Base-by-base conservation (phyloP, 257 asterid genomes). In the Rubia yunnanensis region DNA sequence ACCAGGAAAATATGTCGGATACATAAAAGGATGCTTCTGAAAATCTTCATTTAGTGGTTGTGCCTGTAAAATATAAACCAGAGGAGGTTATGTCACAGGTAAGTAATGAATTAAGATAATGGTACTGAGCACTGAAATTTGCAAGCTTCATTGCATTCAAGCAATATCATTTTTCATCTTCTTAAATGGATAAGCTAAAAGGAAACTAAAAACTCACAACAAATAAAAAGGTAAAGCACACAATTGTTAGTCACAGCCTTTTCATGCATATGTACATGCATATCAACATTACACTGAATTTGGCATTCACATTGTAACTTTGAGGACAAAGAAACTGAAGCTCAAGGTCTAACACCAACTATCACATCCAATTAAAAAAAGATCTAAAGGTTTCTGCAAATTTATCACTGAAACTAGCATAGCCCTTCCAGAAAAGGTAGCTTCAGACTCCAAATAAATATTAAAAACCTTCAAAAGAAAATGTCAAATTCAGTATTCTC, bases 1-100 rank as follows among this genome's bases (percentile, higher is more conserved):
- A 7, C 77, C 74, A 61, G 82, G 81, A 70, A 68, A 62, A 30
- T 64, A 73, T 23, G 65, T 60, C 34, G 81, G 82, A 63, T 73
- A 68, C 82, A 73, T 65, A 30, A 65, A 13, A n/a, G 74, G 83
- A 54, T 70, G 55, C 67, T 14, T 73, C 71, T 67, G 80, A 63
- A 64, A 30, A 63, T 76, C 78, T 28, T 73, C 80, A 79, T 56
- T 76, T 18, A 53, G 56, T 34, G 73, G 52, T 26, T 77, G 70
- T 41, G 61, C 63, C 82, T 73, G 68, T 17, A 18, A 18, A 38
- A 60, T 70, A 30, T 65, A 66, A 65, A n/a, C 35, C 30, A n/a
- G 31, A 49, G 26, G 46, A 58, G 31, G 35, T 32, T 9, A 28
- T 22, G 41, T 30, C 36, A 20, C 1, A 9, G n/a, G 0, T 14